Evolutionary conservation across 1,284 basidiomycete species (phyloP).

Genomic region (Trametes versicolor): DNA sequence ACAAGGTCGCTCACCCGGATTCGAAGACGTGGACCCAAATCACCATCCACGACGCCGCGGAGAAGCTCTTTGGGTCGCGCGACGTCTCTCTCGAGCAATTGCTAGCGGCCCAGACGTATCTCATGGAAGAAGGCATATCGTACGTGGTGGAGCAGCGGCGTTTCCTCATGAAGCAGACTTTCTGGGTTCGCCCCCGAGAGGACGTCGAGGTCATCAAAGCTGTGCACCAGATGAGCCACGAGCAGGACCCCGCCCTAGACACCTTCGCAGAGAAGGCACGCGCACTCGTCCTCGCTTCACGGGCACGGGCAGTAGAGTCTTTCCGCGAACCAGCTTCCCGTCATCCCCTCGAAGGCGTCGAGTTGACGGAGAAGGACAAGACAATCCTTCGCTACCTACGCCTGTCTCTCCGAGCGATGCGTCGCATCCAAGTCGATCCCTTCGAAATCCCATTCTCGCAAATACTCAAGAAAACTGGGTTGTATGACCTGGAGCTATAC

Average conservation of each 20-base stretch:
- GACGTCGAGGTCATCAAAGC: conserved; percentile 67
- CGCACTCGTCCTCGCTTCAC: conserved; percentile 51
- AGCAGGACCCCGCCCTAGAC: conserved; percentile 54
- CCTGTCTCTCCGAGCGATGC: conserved; percentile 66
- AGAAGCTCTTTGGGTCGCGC: conserved; percentile 48
- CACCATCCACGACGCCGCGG: conserved; percentile 60
- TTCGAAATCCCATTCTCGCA: conserved; percentile 62
- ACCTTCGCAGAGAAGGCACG: conserved; percentile 69
- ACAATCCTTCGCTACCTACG: conserved; percentile 75
- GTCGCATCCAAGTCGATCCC: conserved; percentile 72
- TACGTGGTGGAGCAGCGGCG: conserved; percentile 70
- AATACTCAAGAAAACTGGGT: conserved; percentile 70
- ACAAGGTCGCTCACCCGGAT: conserved; percentile 54
- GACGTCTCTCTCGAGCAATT: conserved; percentile 48
- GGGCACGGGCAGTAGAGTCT: conserved; percentile 42
- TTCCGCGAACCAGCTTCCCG: conserved; percentile 48
- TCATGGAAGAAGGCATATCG: conserved; percentile 72
- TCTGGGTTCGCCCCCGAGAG: conserved; percentile 74
- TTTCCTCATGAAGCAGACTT: conserved; percentile 68
- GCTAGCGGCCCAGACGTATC: conserved; percentile 78
- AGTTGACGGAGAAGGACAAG: conserved; percentile 63
- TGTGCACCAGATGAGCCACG: conserved; percentile 64
- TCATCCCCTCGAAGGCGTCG: conserved; percentile 39
- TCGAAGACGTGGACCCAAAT: conserved; percentile 61
- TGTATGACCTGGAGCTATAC: conserved; percentile 45